Evolutionary conservation across 805 yeast species (phyloP).

Genomic region (Torulaspora quercuum): DNA sequence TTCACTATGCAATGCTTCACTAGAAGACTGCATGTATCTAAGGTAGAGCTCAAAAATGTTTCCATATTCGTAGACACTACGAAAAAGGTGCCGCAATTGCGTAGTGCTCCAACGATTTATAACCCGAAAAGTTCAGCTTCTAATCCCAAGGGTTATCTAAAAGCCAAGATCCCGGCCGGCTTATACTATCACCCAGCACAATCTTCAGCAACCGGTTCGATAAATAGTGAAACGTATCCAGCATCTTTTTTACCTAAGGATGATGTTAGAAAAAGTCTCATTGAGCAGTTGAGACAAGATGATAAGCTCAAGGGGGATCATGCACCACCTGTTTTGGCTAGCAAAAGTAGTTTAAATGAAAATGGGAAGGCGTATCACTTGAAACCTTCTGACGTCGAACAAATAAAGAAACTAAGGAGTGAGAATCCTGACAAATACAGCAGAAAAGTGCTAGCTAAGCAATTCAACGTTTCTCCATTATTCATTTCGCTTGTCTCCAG

Average conservation of each 20-base stretch:
- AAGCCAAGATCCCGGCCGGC: slow-evolving; percentile 50
- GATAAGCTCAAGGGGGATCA: slow-evolving; percentile 39
- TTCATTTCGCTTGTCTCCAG: slow-evolving; percentile 55
- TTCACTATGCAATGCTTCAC: slow-evolving; percentile 10
- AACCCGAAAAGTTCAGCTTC: slow-evolving; percentile 62
- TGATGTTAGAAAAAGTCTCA: slow-evolving; percentile 52
- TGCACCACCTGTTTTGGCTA: slow-evolving; percentile 39
- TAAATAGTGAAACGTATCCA: slow-evolving; percentile 54
- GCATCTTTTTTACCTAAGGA: slow-evolving; percentile 59
- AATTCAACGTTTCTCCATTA: slow-evolving; percentile 50
- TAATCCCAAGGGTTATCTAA: slow-evolving; percentile 51
- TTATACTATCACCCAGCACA: slow-evolving; percentile 62
- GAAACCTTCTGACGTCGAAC: slow-evolving; percentile 52
- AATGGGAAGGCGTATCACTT: slow-evolving; percentile 50
- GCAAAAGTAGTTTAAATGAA: slow-evolving; percentile 21
- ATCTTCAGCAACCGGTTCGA: slow-evolving; percentile 52
- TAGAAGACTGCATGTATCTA: slow-evolving; percentile 19
- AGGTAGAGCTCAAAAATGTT: slow-evolving; percentile 12
- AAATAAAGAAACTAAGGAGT: slow-evolving; percentile 54
- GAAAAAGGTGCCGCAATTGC: slow-evolving; percentile 20
- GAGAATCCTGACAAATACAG: slow-evolving; percentile 63
- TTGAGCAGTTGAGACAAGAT: slow-evolving; percentile 28
- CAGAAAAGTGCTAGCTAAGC: slow-evolving; percentile 55
- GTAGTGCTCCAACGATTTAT: slow-evolving; percentile 44
- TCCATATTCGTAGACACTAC: slow-evolving; percentile 18